Base-by-base conservation (phyloP, 2,329 filamentous ascomycete genomes). In the Alternaria solani region DNA sequence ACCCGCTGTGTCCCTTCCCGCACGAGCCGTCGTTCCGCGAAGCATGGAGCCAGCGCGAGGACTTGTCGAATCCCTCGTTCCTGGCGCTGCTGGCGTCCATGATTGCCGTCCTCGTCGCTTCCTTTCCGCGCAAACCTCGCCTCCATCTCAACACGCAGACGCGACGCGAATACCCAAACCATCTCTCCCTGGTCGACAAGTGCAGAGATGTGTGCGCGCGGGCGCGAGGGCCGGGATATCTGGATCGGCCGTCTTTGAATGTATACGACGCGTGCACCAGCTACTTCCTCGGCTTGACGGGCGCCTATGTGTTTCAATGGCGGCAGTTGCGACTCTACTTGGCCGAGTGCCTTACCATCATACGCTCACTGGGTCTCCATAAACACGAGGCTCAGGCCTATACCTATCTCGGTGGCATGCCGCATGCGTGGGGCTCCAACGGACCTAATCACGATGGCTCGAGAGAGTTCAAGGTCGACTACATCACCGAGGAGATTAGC, bases 21-120 rank as follows among this genome's bases (percentile, higher is more conserved):
- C 91, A 94, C 75, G 90, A 93, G 73, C 90, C 90, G 0, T 91
- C 89, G 4, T 93, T 94, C 75, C 86, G 90, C 23, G 85, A 88
- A 62, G 88, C 88, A 1, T 91, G 92, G 75, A 83, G 84, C 7
- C 84, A 85, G 55, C 84, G 91, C 34, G 87, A 91, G 70, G 90
- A 93, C 72, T 83, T 88, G 53, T 85, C 83, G 7, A 88, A 87
- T 65, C 86, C 87, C 9, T 84, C 86, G 16, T 94, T 93, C 66
- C 80, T 93, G 2, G 89, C 89, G 2, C 78, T 94, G 41, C 76
- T 93, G 25, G 87, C 91, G 1, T 90, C 90, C 57, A 93, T 94
- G 91, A 85, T 93, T 30, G 89, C 87, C 44, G 81, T 83, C 1
- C 80, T 94, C n/a, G 91, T 92, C 3, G 88, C 91, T 1, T 93